Conservation (phyloP, 208 protist species). For the Acanthamoeba royreba region DNA sequence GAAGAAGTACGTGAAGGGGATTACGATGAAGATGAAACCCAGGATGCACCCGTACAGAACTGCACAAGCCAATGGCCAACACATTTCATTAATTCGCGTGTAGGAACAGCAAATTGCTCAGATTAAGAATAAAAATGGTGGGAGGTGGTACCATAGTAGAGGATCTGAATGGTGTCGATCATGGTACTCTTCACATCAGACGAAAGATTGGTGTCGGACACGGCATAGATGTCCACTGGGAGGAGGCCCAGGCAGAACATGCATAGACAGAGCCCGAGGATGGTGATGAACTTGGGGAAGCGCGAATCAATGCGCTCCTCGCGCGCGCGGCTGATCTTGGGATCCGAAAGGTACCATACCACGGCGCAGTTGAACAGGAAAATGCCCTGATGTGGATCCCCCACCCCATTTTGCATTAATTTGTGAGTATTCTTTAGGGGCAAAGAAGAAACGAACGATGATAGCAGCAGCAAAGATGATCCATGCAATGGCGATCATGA, state of each 20-base stretch:
- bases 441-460: not conserved
- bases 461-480: constrained; percentile 36
- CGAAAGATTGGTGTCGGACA: not conserved
- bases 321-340: not conserved
- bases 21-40: constrained; percentile 22
- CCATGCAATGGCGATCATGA: constrained; percentile 28
- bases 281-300: not conserved
- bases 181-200: not conserved
- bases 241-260: not conserved
- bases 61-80: not conserved
- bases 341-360: not conserved
- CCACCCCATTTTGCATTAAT: not conserved
- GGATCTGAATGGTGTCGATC: not conserved
- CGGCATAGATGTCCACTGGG: constrained; percentile 25
- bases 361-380: constrained; percentile 11
- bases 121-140: not conserved
- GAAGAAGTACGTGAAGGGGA: constrained; percentile 48
- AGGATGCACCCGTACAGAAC: constrained; percentile 36
- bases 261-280: not conserved
- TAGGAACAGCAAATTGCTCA: not conserved
- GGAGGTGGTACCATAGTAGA: not conserved
- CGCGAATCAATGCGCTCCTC: not conserved
- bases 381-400: not conserved
- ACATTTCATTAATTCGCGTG: not conserved
- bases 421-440: too few species aligned